phyloP scores from a whole-genome alignment of 192 early-diverging fungal genomes.

The Coemansia sp. region DNA sequence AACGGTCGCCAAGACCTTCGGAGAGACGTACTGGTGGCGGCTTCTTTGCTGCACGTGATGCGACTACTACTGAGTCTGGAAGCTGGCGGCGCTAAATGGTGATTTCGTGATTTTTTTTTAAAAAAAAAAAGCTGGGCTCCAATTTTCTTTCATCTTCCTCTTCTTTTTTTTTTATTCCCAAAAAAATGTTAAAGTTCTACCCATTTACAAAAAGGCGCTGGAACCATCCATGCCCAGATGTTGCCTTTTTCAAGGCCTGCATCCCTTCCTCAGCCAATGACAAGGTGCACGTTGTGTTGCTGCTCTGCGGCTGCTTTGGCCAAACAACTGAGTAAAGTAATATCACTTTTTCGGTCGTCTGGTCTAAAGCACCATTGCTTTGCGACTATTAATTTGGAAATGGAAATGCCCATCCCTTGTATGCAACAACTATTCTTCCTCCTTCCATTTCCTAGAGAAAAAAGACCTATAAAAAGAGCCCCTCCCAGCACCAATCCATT shows the following conservation, averaged over 20 bases:
- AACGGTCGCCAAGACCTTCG: conserved; percentile 11
- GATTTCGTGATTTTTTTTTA: too few relatives aligned
- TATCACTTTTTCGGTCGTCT: too few relatives aligned
- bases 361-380: too few relatives aligned
- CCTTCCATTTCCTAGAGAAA: background rate
- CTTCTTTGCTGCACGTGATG: conserved; percentile 26
- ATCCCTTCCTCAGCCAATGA: too few relatives aligned
- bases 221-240: background rate
- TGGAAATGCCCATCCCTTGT: too few relatives aligned
- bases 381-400: too few relatives aligned
- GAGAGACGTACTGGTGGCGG: conserved; percentile 21
- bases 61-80: conserved; percentile 8
- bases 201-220: too few relatives aligned
- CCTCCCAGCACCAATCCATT: background rate
- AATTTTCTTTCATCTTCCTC: background rate
- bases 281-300: too few relatives aligned
- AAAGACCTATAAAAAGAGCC: background rate
- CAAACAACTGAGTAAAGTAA: too few relatives aligned
- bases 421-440: background rate
- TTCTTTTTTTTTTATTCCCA: background rate
- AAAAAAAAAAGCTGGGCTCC: background rate
- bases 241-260: background rate
- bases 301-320: too few relatives aligned
- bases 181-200: too few relatives aligned
- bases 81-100: conserved; percentile 41